phyloP scores from a whole-genome alignment of 495 filamentous ascomycete species.

The Xylaria acuta region DNA sequence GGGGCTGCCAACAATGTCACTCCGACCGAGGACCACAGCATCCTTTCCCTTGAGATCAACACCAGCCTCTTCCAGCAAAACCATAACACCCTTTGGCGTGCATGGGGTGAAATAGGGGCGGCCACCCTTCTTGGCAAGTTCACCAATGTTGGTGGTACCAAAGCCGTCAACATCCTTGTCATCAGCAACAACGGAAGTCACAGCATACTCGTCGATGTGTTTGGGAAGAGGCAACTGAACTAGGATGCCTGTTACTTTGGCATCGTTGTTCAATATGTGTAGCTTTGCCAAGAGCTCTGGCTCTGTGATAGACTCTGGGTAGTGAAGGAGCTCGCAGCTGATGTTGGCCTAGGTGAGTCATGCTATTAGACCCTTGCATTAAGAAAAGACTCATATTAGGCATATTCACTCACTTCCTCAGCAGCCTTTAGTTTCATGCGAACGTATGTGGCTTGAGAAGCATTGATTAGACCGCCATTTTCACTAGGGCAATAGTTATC shows the following conservation, averaged over 20 bases:
- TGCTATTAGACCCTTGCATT: constrained; percentile 27
- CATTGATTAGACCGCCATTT: constrained; percentile 37
- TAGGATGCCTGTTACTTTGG: constrained; percentile 86
- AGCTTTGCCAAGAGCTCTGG: constrained; percentile 84
- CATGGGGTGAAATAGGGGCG: constrained; percentile 88
- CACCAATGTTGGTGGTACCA: constrained; percentile 89
- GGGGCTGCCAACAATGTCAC: constrained; percentile 96
- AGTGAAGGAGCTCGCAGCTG: constrained; percentile 81
- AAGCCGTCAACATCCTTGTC: constrained; percentile 99
- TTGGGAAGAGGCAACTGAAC: constrained; percentile 91
- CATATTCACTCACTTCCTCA: constrained; percentile 69
- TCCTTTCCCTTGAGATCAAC: constrained; percentile 87
- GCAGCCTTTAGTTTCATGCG: constrained; percentile 99
- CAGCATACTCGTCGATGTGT: constrained; percentile 84
- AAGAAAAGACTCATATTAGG: constrained; percentile 17
- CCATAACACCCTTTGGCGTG: constrained; percentile 97
- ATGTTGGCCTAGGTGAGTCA: constrained; percentile 75
- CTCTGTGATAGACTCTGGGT: constrained; percentile 81
- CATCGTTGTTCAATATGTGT: constrained; percentile 82
- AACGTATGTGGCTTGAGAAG: constrained; percentile 84
- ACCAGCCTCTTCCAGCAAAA: constrained; percentile 80
- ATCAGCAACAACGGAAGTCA: constrained; percentile 88
- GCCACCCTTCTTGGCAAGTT: constrained; percentile 92
- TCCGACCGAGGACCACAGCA: constrained; percentile 92
- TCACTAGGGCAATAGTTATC: constrained; percentile 25